Base-by-base conservation (phyloP, 371 early-diverging fungal genomes). In the Rhizopus stolonifer region DNA sequence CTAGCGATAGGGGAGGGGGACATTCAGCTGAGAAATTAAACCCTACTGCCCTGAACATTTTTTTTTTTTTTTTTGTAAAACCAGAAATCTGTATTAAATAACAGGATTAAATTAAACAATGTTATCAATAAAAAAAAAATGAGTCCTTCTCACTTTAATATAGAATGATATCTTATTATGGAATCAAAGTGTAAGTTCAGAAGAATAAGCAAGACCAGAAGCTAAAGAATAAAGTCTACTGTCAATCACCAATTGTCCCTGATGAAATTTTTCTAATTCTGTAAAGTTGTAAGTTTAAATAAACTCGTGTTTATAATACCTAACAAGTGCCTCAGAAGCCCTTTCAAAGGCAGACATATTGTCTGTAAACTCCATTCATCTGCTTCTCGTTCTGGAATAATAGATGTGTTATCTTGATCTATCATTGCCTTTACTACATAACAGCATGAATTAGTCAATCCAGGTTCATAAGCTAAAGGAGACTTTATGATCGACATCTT, bases 351-450 rank as follows among this genome's bases (percentile, higher is more conserved):
- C 1, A 82, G 31, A 3, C 58, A 52, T 4, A 77, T 54, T 0
- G 70, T 68, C 21, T 74, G 75, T 14, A 84, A 54, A 38, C 83
- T 81, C 78, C 78, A 82, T 56, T 84, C 85, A 45, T 81, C 85
- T 0, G 60, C 70, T 32, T 81, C 80, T 13, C 68, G 56, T 8
- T 57, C 60, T 10, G 67, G 67, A 17, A 42, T 19, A 14, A 17
- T 18, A 6, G 9, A 11, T 5, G 38, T 52, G 49, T 26, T 22
- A 60, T 58, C 6, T 47, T 31, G 14, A 61, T 60, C 54, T 45
- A 70, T 63, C 10, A 55, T 62, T 17, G 77, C 60, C 19, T 68
- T 53, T 14, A 71, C 83, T 17, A 80, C 61, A 19, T 61, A 67
- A 8, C 82, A 72, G 25, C 76, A 74, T 2, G 84, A 83, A 36